Percentiles rank a stretch among this genome's conserved stretches.
These are phyloP conservation scores for Trichoderma semiorbis DNA, from an alignment of 2,329 filamentous ascomycete species.

Conservation along the genomic window DNA sequence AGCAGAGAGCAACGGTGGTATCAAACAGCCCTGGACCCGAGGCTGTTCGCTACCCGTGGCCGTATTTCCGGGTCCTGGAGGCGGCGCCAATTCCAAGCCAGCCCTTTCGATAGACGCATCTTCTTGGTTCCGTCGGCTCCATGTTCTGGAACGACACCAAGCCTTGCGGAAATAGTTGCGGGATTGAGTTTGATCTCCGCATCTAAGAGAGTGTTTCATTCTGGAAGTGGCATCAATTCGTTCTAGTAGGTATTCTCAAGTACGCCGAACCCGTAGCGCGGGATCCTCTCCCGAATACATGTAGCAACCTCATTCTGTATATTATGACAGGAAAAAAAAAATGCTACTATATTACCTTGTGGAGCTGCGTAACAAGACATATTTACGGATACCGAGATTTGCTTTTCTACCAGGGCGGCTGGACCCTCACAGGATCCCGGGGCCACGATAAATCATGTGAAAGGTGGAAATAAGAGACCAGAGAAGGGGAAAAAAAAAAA, in stretches of 20 bases:
- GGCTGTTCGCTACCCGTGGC: background rate
- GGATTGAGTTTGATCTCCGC: background rate
- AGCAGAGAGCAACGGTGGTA: background rate
- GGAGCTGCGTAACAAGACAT: background rate
- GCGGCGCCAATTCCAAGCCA: background rate
- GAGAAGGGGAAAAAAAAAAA: background rate
- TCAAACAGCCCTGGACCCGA: background rate
- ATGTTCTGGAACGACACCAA: background rate
- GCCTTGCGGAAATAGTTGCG: background rate
- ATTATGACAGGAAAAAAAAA: background rate
- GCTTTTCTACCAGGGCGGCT: background rate
- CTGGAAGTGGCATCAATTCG: background rate
- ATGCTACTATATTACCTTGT: background rate
- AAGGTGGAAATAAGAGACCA: background rate
- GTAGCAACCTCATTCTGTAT: background rate
- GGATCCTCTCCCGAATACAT: background rate
- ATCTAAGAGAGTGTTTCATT: background rate
- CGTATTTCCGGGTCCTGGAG: background rate
- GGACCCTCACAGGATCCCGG: background rate
- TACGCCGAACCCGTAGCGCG: background rate
- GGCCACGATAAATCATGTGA: background rate
- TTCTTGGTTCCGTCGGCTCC: background rate
- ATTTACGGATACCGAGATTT: slow-evolving; percentile 11
- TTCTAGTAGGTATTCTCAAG: background rate
- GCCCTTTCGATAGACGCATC: background rate